phyloP scores from a whole-genome alignment of 139 green algal species.

The Nannochloris sp. region DNA sequence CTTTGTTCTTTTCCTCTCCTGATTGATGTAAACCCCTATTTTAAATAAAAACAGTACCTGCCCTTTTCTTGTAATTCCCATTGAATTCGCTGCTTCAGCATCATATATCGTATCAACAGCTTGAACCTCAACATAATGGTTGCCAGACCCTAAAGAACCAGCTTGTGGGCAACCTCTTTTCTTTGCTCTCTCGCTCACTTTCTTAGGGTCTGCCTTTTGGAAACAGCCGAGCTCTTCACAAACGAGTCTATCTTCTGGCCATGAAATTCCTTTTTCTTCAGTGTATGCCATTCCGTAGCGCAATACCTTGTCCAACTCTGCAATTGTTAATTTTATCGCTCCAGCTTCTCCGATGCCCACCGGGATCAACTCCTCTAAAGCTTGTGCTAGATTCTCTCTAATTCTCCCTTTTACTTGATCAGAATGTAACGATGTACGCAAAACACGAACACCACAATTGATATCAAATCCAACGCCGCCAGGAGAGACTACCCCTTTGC shows the following conservation, averaged over 20 bases:
- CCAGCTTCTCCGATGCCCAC: constrained; percentile 18
- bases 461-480: constrained; percentile 25
- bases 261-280: constrained; percentile 9
- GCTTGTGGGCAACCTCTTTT: constrained; percentile 17
- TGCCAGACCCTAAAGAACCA: constrained; percentile 10
- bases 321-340: constrained; percentile 12
- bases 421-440: constrained; percentile 5
- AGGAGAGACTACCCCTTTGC: constrained; percentile 5
- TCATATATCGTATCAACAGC: constrained; percentile 11
- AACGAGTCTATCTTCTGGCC: constrained; percentile 16
- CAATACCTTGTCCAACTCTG: constrained; percentile 7
- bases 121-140: constrained; percentile 23
- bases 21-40: too few species aligned
- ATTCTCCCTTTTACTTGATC: not conserved
- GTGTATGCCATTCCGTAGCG: constrained; percentile 18
- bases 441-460: constrained; percentile 13
- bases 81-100: not conserved
- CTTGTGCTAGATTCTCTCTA: constrained; percentile 9
- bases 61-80: constrained; percentile 3
- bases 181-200: constrained; percentile 23
- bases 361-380: constrained; percentile 15
- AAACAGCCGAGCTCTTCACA: constrained; percentile 24
- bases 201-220: constrained; percentile 3
- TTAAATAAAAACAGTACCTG: too few species aligned
- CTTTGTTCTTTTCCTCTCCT: too few species aligned